Base-by-base conservation (phyloP, 495 filamentous ascomycete species). In the Xylaria curta region DNA sequence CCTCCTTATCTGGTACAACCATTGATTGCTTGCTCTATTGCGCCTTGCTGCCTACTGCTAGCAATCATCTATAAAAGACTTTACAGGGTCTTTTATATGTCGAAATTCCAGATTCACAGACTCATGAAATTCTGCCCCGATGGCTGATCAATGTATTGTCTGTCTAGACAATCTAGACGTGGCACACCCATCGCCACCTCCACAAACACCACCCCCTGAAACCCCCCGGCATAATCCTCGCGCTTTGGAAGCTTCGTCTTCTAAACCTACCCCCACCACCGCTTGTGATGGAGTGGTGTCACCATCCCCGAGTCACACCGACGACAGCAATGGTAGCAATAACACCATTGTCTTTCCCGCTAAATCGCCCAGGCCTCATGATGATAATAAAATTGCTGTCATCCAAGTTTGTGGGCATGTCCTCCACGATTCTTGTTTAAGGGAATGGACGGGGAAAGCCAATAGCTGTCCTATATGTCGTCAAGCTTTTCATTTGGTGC, bases 401-500 rank as follows among this genome's bases (percentile, higher is more conserved):
- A 87, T 89, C 51, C 76, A 85, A 69, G 76, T 94, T 46, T 99
- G 96, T 82, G 91, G 91, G 53, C 96, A 99, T 85, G 88, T 92
- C 67, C 82, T 98, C 73, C 96, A 99, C 79, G 90, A 99, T 81
- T 89, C 91, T 61, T 99, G 96, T 78, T 83, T 99, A 69, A 90
- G 91, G 75, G 92, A 93, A 69, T 99, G 96, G 96, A 93, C 92
- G 40, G 93, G 96, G 82, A 90, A 95, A 77, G 95, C 97, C 68
- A 99, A 98, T 82, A 97, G 94, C 78, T 99, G 96, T 78, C 96
- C 96, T 17, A 97, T 98, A 80, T 99, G 96, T 80, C 93, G 96
- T 69, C 91, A 91, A 76, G 91, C 85, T 75, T 98, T 98, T 83
- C 94, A 98, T 81, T 80, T 90, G 75, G 97, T 98, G 67, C 90